Base-by-base conservation (phyloP, 306 rosid genomes). In the Vachellia collinsii region DNA sequence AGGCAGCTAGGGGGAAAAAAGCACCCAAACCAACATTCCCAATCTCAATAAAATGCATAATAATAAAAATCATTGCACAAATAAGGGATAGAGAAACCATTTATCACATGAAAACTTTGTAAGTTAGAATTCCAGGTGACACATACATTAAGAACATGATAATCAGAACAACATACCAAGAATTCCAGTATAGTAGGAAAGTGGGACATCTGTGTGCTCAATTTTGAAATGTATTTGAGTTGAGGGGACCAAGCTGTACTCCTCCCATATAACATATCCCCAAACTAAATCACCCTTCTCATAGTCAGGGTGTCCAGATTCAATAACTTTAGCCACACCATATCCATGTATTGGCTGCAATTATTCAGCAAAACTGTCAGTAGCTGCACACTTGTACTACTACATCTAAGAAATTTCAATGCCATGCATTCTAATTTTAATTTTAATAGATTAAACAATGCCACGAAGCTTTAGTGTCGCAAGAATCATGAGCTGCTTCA, bases 131-230 rank as follows among this genome's bases (percentile, higher is more conserved):
- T 66, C 44, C 47, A 38, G 5, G 7, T 66, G 23, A 37, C 25
- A 38, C 5, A 16, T 11, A 6, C 23, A 36, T 37, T 6, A 17
- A 37, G 9, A 29, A 29, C 39, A 61, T 61, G 20, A 65, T 34
- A 65, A 36, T 11, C 20, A 65, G 10, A 3, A 20, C n/a, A 54
- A 54, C 13, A 22, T 70, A 71, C 76, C 76, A 72, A 72, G 76
- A 14, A 72, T 48, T 72, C 77, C 66, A 58, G 85, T 67, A 77
- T 67, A 81, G 64, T 81, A 81, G 53, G 85, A 85, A 58, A 84
- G 80, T 1, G 85, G 77, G 9, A 77, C 77, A 76, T 72, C 44
- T 29, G 16, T 20, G 47, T 73, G 38, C 13, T 47, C 37, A 20
- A 84, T 80, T 59, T 80, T 77, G 54, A 64, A 6, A 80, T n/a